These are phyloP conservation scores for Globisporangium solare DNA, from an alignment of 352 stramenopile species.

Conservation along the genomic window DNA sequence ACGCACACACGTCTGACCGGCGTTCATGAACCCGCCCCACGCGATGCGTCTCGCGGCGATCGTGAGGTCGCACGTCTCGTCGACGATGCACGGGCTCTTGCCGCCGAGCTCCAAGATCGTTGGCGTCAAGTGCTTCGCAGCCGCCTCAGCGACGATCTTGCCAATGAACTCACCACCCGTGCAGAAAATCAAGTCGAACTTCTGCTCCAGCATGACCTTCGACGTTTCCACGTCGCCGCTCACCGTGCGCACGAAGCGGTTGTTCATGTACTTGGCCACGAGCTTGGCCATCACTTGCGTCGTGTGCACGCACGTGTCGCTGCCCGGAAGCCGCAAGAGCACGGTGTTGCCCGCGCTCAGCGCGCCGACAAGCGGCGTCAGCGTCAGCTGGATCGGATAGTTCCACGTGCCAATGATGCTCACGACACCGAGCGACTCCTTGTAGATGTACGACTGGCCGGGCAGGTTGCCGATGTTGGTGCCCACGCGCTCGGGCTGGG, in stretches of 20 bases:
- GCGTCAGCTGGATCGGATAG: constrained; percentile 76
- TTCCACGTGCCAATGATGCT: constrained; percentile 90
- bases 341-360: constrained; percentile 90
- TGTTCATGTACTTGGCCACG: constrained; percentile 57
- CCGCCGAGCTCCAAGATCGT: constrained; percentile 93
- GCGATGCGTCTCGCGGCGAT: constrained; percentile 78
- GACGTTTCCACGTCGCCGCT: constrained; percentile 63
- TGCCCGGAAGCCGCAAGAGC: constrained; percentile 87
- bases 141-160: constrained; percentile 84
- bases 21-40: constrained; percentile 86
- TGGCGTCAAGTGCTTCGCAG: constrained; percentile 92
- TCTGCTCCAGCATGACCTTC: constrained; percentile 63
- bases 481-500: constrained; percentile 42
- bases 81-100: constrained; percentile 86
- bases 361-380: constrained; percentile 75
- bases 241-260: constrained; percentile 68
- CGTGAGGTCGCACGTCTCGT: constrained; percentile 49
- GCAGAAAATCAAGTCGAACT: constrained; percentile 71
- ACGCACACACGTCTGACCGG: constrained; percentile 92
- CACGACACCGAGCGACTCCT: constrained; percentile 77
- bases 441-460: constrained; percentile 42
- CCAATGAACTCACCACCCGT: constrained; percentile 72
- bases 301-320: constrained; percentile 65
- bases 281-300: constrained; percentile 42
- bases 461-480: constrained; percentile 53